phyloP scores from a whole-genome alignment of 1,284 basidiomycete species.

The Pterulicium gracile region DNA sequence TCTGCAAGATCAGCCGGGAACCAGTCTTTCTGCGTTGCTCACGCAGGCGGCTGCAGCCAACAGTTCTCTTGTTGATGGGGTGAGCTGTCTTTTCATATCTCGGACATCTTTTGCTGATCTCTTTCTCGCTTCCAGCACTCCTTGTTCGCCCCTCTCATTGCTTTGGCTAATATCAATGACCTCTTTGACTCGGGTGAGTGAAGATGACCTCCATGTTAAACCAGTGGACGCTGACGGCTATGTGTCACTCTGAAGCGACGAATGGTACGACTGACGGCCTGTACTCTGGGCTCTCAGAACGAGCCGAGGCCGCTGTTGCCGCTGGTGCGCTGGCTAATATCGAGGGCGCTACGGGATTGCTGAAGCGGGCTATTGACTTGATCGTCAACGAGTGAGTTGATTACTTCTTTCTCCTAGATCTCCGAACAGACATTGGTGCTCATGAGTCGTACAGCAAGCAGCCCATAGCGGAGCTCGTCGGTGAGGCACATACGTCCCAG shows the following conservation, averaged over 20 bases:
- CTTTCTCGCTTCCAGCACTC: slow-evolving; percentile 13
- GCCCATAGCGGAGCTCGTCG: slow-evolving; percentile 12
- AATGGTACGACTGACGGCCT: neutral
- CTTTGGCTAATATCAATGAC: slow-evolving; percentile 17
- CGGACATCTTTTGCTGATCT: neutral
- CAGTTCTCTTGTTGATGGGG: neutral
- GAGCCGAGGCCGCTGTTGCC: neutral
- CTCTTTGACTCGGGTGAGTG: slow-evolving; percentile 10
- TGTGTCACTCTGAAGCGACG: too few relatives aligned
- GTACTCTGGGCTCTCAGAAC: neutral
- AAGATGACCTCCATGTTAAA: neutral
- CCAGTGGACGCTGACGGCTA: too few relatives aligned
- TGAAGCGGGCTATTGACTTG: slow-evolving; percentile 1
- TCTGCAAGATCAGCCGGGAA: slow-evolving; percentile 14
- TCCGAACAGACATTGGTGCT: neutral
- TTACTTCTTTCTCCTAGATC: slow-evolving; percentile 5
- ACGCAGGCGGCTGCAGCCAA: slow-evolving; percentile 5
- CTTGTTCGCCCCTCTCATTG: slow-evolving; percentile 16
- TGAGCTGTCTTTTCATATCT: neutral
- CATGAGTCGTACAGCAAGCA: too few relatives aligned
- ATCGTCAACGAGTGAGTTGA: slow-evolving; percentile 7
- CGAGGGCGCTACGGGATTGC: slow-evolving; percentile 2
- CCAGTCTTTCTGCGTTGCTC: slow-evolving; percentile 13
- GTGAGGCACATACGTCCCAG: slow-evolving; percentile 1
- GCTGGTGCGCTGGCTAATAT: slow-evolving; percentile 5